phyloP scores from a whole-genome alignment of 2,329 filamentous ascomycete species.

The Arthrobotrys sphaeroides region DNA sequence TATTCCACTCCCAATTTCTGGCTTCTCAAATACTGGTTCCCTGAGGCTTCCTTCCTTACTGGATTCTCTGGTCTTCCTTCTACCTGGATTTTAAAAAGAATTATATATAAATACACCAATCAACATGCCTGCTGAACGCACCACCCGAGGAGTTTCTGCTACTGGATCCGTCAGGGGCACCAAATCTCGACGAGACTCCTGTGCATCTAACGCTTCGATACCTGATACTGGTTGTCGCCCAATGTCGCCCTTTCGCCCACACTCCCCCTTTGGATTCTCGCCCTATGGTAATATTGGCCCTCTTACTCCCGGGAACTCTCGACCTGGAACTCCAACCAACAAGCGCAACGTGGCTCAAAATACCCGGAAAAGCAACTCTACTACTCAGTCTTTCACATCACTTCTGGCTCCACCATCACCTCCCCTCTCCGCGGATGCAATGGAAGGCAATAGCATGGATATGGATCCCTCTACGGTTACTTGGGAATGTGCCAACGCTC shows the following conservation, averaged over 20 bases:
- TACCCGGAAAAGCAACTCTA: conserved; percentile 43
- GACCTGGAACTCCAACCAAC: conserved; percentile 49
- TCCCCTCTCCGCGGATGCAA: conserved; percentile 42
- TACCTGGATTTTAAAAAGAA: conserved; percentile 12
- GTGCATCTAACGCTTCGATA: conserved; percentile 46
- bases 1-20: conserved; percentile 4
- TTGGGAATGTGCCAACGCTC: conserved; percentile 57
- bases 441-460: conserved; percentile 52
- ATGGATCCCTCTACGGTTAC: conserved; percentile 55
- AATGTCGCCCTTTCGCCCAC: conserved; percentile 46
- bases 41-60: conserved; percentile 19
- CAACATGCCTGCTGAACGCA: conserved; percentile 51
- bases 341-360: conserved; percentile 37
- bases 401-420: conserved; percentile 42
- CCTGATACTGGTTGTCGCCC: conserved; percentile 49
- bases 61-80: not conserved
- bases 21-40: conserved; percentile 17
- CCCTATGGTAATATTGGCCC: conserved; percentile 46
- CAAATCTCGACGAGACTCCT: conserved; percentile 41
- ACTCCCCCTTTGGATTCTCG: conserved; percentile 47
- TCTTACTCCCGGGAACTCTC: conserved; percentile 48
- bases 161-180: conserved; percentile 45
- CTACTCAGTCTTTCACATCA: conserved; percentile 37
- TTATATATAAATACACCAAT: conserved; percentile 8
- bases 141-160: conserved; percentile 32